A percentile compares a stretch with the other conserved stretches of the same genome.
phyloP scores from a whole-genome alignment of 2,329 filamentous ascomycete species.

The Fusarium sp. region DNA sequence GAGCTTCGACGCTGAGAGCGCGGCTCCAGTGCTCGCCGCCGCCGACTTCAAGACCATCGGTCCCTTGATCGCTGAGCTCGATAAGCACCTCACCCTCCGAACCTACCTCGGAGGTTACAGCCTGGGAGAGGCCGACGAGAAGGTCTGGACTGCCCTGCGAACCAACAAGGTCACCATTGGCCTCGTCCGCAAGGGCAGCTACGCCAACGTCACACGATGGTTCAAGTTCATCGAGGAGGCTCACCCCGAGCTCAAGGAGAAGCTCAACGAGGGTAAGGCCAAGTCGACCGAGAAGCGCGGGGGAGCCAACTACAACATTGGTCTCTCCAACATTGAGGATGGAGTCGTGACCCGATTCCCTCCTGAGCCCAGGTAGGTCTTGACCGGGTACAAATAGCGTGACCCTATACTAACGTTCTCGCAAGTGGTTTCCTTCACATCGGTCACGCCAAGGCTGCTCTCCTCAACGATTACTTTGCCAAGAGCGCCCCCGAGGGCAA shows the following conservation, averaged over 20 bases:
- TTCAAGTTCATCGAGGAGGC: constrained; percentile 86
- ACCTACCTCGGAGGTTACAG: constrained; percentile 87
- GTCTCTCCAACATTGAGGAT: constrained; percentile 84
- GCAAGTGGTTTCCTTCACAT: constrained; percentile 87
- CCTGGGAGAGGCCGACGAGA: constrained; percentile 80
- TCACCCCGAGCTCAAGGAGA: constrained; percentile 79
- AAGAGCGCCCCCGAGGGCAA: constrained; percentile 93
- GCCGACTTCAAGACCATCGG: constrained; percentile 84
- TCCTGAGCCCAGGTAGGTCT: constrained; percentile 85
- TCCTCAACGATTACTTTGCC: constrained; percentile 96
- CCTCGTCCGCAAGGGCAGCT: constrained; percentile 81
- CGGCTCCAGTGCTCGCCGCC: constrained; percentile 41
- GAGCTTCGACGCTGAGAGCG: constrained; percentile 44
- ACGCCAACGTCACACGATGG: constrained; percentile 86
- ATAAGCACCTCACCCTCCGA: constrained; percentile 88
- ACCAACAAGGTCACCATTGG: constrained; percentile 87
- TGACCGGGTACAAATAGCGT: constrained; percentile 7
- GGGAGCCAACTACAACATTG: constrained; percentile 90
- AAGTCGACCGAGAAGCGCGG: constrained; percentile 78
- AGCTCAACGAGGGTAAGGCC: constrained; percentile 55
- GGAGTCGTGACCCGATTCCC: constrained; percentile 94
- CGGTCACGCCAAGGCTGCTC: constrained; percentile 92
- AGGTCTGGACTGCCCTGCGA: constrained; percentile 85
- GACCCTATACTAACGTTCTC: constrained; percentile 27
- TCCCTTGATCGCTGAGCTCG: constrained; percentile 78